Evolutionary conservation across 1,139 yeast species (phyloP), one percentile per base, ranked within the genome.

Genomic region (Pichia sp.): DNA sequence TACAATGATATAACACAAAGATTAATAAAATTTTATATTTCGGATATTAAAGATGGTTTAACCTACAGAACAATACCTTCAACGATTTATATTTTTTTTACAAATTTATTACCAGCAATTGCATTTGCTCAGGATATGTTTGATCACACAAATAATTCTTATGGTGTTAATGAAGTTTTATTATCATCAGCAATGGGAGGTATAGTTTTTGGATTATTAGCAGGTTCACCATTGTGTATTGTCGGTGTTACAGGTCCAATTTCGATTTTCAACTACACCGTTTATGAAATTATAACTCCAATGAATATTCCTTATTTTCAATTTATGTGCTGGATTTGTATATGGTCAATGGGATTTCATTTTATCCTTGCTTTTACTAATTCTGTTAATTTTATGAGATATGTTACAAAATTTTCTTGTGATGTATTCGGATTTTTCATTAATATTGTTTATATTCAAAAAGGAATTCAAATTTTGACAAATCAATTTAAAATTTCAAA

Each of bases 181-280:
- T 61, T 92, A 60, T 74, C 95, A 24, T 79, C 90, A 30, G 96
- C 96, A 0, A 64, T 92, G 57, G 97, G 87, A 0, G 97, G 97
- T 0, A 76, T 90, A 6, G 80, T 84, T 3, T 92, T 92, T 69
- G 97, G 97, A 0, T 58, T 85, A 6, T 69, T 90, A 47, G 73
- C 85, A 0, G 97, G 97, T 0, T 96, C 90, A 55, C 97, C 98
- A 0, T 65, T 92, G 32, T 87, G 96, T 58, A 86, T 92, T 30
- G 97, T 92, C n/a, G 98, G 98, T 4, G 97, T 92, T 4, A 92
- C 98, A 0, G 95, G 97, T 43, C 97, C 97, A 0, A 82, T 92
- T 12, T 70, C 95, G 2, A 89, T 92, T 47, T 90, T 92, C 71
- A 86, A 87, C 60, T 87, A 87, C 57, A 90, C 97, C 0, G 92